Base-by-base conservation (phyloP, 2,329 filamentous ascomycete species). In the Leptographium lundbergii region DNA sequence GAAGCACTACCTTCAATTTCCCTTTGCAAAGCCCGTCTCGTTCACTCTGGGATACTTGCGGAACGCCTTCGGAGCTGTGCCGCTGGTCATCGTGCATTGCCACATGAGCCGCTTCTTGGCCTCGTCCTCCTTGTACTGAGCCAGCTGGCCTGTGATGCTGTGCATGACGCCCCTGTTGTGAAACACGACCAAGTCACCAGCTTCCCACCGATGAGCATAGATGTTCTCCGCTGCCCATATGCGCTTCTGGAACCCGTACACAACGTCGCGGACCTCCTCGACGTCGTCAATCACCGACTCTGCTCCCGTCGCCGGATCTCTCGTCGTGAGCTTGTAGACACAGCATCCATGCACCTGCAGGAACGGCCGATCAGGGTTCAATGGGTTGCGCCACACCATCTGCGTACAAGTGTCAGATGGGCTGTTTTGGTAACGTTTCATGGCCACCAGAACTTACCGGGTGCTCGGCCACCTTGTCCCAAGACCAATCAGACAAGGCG, bases 381-480 rank as follows among this genome's bases (percentile, higher is more conserved):
- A 75, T 0, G 87, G 86, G 67, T 91, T 91, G 63, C 81, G 80
- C 87, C 87, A 91, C 69, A 81, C 82, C 82, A 91, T 87, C n/a
- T 87, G 29, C 6, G 25, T 17, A 13, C 32, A n/a, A 17, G 24
- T 32, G 13, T 25, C 22, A 27, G 10, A 13, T 2, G 19, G 2
- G 4, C 10, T 50, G 14, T 2, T 4, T 5, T 29, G 13, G 14
- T 1, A 27, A 1, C 4, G 11, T 6, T 48, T 10, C 25, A 11
- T 4, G 9, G 17, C 2, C 9, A 3, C 19, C 42, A 19, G n/a
- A 24, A 19, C 57, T 89, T 51, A 62, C 61, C 22, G 61, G 61
- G 22, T 63, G 61, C 59, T 63, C 61, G 13, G 61, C 61, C 4
- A 62, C 61, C 39, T 62, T 61, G 57, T 62, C 61, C 61, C 61